Base-by-base conservation (phyloP, 2,329 filamentous ascomycete genomes). In the Colletotrichum somersetense region DNA sequence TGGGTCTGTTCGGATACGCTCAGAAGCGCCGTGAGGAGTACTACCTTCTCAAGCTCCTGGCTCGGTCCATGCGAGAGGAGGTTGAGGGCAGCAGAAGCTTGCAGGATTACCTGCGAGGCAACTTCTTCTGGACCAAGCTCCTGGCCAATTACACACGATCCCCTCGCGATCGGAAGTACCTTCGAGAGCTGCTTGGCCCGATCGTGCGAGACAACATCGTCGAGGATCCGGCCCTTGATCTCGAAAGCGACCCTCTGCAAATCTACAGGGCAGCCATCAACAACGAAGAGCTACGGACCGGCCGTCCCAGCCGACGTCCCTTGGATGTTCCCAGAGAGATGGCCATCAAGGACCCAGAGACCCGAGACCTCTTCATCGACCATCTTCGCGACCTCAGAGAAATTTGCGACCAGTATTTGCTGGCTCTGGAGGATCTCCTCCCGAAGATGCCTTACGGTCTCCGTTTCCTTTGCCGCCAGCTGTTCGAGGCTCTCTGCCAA, bases 1-100 rank as follows among this genome's bases (percentile, higher is more conserved):
- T 99, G 95, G 94, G 95, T 12, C 87, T 98, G 44, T 99, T 98
- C 78, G 97, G 96, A 30, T 97, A 98, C 79, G 96, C 96, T 1
- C 96, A 99, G 81, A 99, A 98, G 85, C 90, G 95, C 74, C 89
- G 96, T 79, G 96, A 99, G 81, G 96, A 99, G 79, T 99, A 98
- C 83, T 97, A 98, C 81, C 87, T 99, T 6, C 85, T 99, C 73
- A 98, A 97, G 83, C 87, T 98, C 30, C 91, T 99, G 68, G 87
- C 92, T 20, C 88, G 93, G 63, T 95, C 95, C 2, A 91, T 96
- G 64, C 91, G 91, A 72, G 95, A 98, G 80, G 96, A 98, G 78
- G 89, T 98, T 50, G 93, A 96, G 53, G 87, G 88, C 48, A 92
- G 91, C 75, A 84, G 85, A 53, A 90, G 89, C 0, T 81, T 98